phyloP scores from a whole-genome alignment of 768 basidiomycete genomes.

The Mycena rebaudengoi region DNA sequence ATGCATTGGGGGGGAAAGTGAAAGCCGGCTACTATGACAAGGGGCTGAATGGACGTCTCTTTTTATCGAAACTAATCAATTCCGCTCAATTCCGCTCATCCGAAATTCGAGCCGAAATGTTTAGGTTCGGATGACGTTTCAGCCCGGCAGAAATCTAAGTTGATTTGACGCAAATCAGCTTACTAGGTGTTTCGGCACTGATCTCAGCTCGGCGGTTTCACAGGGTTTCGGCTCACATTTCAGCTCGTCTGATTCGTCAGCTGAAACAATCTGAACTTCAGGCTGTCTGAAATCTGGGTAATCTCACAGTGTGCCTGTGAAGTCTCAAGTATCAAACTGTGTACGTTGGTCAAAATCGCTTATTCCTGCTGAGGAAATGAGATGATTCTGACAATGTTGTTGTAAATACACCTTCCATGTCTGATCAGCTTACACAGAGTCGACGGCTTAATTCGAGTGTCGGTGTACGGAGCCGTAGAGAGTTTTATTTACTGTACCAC shows the following conservation, averaged over 20 bases:
- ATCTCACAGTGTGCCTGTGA: constrained; percentile 2
- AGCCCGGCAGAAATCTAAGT: constrained; percentile 3
- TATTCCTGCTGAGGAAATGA: background rate
- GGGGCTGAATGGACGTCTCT: background rate
- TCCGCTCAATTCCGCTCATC: too few relatives aligned
- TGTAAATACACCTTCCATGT: too few relatives aligned
- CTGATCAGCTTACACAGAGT: too few relatives aligned
- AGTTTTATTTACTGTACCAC: background rate
- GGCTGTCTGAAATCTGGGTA: background rate
- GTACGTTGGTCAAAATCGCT: background rate
- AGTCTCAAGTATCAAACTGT: background rate
- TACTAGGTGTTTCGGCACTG: too few relatives aligned
- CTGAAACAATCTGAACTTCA: constrained; percentile 1
- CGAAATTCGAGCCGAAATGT: background rate
- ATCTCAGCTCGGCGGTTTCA: too few relatives aligned
- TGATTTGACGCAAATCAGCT: constrained; percentile 3
- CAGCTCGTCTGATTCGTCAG: too few relatives aligned
- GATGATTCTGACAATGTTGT: too few relatives aligned
- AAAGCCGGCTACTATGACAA: too few relatives aligned
- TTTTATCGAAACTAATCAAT: constrained; percentile 5
- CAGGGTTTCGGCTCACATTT: too few relatives aligned
- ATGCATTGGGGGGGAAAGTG: constrained; percentile 3
- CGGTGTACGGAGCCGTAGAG: too few relatives aligned
- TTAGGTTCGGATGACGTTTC: too few relatives aligned
- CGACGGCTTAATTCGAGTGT: too few relatives aligned